Conservation (phyloP, 176 grass and related monocot species). For the Juncus inflexus region DNA sequence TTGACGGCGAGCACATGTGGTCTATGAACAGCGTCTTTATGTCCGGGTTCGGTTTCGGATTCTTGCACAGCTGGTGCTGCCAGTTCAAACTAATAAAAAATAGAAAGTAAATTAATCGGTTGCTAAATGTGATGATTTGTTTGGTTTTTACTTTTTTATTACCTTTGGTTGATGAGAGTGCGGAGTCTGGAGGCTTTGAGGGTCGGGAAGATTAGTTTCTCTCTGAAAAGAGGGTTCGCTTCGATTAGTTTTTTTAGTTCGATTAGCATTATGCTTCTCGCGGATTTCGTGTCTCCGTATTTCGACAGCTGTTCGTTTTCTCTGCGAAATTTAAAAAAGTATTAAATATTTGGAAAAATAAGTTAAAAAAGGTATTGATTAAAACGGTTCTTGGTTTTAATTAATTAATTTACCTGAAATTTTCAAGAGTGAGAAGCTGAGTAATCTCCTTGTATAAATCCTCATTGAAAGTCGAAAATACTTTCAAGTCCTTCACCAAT, state of each 20-base stretch:
- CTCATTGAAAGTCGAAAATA: constrained; percentile 97
- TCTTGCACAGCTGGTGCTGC: constrained; percentile 99
- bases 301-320: constrained; percentile 98
- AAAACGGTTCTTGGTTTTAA: background rate
- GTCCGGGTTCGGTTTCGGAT: constrained; percentile 82
- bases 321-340: constrained; percentile 37
- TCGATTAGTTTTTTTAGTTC: constrained; percentile 97
- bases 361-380: too few species aligned
- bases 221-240: constrained; percentile 92
- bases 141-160: background rate
- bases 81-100: constrained; percentile 82
- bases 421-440: constrained; percentile 92
- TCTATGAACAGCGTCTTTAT: constrained; percentile 98
- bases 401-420: constrained; percentile 60
- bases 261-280: constrained; percentile 82
- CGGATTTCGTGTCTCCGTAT: constrained; percentile 93
- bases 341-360: too few species aligned
- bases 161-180: constrained; percentile 99
- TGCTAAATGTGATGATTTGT: too few species aligned
- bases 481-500: constrained; percentile 96
- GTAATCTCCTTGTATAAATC: constrained; percentile 99
- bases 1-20: constrained; percentile 68
- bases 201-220: constrained; percentile 86
- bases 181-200: constrained; percentile 83
- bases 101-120: constrained; percentile 9